Conservation (phyloP, 441 rosid genomes). For the Euphorbia schlechtendalii region DNA sequence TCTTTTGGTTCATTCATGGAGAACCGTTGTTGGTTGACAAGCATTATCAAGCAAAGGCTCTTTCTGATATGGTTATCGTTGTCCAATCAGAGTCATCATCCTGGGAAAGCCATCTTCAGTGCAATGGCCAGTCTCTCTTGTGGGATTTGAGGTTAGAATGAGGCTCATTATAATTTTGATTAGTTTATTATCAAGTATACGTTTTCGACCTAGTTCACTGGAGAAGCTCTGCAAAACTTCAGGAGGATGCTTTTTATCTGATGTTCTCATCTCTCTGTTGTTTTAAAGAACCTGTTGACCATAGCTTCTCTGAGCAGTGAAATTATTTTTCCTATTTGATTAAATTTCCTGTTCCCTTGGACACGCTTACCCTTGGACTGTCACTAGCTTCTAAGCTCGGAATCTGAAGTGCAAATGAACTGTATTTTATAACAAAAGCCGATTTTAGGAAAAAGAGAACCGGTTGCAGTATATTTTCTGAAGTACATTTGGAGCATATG, state of each 20-base stretch:
- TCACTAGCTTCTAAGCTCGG: not conserved
- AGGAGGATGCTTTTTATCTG: not conserved
- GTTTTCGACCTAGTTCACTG: conserved; percentile 7
- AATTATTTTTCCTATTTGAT: not conserved
- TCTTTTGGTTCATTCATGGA: conserved; percentile 90
- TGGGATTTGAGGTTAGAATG: conserved; percentile 83
- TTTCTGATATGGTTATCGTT: conserved; percentile 88
- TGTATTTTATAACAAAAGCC: not conserved
- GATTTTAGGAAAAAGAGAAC: not conserved
- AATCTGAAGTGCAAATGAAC: not conserved
- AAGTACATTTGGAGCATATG: conserved; percentile 1
- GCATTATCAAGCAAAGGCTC: conserved; percentile 95
- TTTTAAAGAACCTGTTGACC: not conserved
- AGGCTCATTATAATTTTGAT: conserved; percentile 4
- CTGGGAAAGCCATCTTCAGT: conserved; percentile 98
- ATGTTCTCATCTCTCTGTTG: not conserved
- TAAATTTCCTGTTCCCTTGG: not conserved
- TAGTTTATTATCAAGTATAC: conserved; percentile 11
- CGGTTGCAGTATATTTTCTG: conserved; percentile 1
- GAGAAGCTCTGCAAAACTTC: conserved; percentile 7
- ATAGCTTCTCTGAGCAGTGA: not conserved
- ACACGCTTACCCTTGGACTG: not conserved
- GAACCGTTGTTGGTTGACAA: conserved; percentile 89
- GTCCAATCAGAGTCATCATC: conserved; percentile 93
- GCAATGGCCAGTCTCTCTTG: conserved; percentile 86